phyloP scores from a whole-genome alignment of 176 grass and related monocot species.

The Carex kokanica region DNA sequence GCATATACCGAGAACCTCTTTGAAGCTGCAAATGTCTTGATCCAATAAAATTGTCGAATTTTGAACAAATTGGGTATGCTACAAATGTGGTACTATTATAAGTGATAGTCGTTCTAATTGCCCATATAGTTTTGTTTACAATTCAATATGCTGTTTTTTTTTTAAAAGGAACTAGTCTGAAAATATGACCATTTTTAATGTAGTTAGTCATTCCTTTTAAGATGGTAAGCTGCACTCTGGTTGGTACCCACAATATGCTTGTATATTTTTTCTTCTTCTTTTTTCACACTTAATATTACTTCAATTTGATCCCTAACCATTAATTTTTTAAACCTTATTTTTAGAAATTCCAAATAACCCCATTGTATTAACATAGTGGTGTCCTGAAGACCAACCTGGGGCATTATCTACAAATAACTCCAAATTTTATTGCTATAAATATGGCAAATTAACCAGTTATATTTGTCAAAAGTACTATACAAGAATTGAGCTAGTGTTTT shows the following conservation, averaged over 20 bases:
- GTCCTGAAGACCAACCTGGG: not conserved
- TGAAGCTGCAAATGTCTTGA: not conserved
- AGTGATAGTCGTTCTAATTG: not conserved
- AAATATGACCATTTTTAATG: not conserved
- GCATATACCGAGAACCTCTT: slow-evolving; percentile 4
- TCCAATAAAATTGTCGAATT: not conserved
- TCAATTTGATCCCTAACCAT: not conserved
- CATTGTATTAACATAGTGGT: not conserved
- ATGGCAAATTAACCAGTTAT: not conserved
- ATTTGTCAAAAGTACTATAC: not conserved
- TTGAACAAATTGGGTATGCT: not conserved
- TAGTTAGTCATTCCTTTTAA: not conserved
- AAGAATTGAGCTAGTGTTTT: not conserved
- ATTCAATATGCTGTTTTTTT: not conserved
- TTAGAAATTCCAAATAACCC: not conserved
- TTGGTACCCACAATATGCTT: not conserved
- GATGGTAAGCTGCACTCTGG: not conserved
- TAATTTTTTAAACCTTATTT: slow-evolving; percentile 2
- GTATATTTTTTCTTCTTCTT: not conserved
- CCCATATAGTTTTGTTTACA: not conserved
- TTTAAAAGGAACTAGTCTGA: not conserved
- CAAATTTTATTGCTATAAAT: not conserved
- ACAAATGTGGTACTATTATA: not conserved
- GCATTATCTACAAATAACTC: not conserved
- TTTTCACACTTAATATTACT: not conserved